These are phyloP conservation scores for Eremomyces bilateralis DNA, from an alignment of 495 filamentous ascomycete species.

Conservation along the genomic window DNA sequence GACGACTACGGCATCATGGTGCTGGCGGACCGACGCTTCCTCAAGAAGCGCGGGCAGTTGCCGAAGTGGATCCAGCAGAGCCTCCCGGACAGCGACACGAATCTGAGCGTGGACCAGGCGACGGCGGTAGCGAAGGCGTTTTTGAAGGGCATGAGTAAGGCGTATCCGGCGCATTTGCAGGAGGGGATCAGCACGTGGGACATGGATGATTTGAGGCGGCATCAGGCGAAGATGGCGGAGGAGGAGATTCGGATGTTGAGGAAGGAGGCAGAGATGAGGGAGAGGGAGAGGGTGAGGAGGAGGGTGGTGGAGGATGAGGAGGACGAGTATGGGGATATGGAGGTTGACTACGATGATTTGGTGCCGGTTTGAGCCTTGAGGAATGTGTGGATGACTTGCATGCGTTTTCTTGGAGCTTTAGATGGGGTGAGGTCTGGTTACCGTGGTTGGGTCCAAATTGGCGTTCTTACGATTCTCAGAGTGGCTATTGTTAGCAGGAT, in stretches of 20 bases:
- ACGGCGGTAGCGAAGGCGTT: conserved; percentile 77
- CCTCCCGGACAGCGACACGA: conserved; percentile 59
- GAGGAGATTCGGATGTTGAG: conserved; percentile 30
- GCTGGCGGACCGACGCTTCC: conserved; percentile 76
- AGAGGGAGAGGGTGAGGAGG: too few relatives aligned
- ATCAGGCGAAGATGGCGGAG: conserved; percentile 56
- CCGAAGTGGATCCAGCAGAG: conserved; percentile 96
- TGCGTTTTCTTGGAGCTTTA: too few relatives aligned
- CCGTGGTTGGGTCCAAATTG: too few relatives aligned
- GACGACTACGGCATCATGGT: conserved; percentile 99
- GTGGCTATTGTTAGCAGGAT: too few relatives aligned
- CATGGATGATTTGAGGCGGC: conserved; percentile 46
- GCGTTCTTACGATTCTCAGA: too few relatives aligned
- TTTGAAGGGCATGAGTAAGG: conserved; percentile 72
- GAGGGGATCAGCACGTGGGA: conserved; percentile 90
- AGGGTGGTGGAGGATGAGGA: too few relatives aligned
- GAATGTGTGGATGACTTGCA: too few relatives aligned
- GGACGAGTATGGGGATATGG: too few relatives aligned
- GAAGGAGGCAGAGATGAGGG: too few relatives aligned
- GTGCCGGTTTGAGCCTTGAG: too few relatives aligned
- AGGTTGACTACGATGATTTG: too few relatives aligned
- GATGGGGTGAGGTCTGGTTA: too few relatives aligned
- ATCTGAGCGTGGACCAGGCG: conserved; percentile 88
- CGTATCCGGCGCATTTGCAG: conserved; percentile 60
- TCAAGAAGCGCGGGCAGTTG: conserved; percentile 70